Evolutionary conservation across 108 stramenopile species (phyloP), one percentile per base, ranked within the genome.

Genomic region (Nitzschia sp.): DNA sequence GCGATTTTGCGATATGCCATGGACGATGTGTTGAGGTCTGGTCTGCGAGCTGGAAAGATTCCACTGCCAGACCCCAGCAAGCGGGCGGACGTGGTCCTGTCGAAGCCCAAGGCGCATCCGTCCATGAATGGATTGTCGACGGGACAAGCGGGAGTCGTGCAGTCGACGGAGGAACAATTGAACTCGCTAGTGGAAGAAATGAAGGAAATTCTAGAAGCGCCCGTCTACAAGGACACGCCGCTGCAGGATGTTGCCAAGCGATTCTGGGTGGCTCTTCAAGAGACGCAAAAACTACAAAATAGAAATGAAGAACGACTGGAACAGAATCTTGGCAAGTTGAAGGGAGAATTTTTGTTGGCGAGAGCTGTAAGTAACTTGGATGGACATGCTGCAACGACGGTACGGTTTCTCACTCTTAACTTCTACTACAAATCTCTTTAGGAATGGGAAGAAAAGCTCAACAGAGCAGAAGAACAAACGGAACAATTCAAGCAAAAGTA

Each of bases 1-100:
- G 93, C 90, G 59, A 94, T 94, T 66, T 59, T 94, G 25, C 45
- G 84, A 27, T 94, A 94, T 74, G 90, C 89, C 64, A 94, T 94
- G 93, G 93, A 94, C 59, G 90, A 94, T 74, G 93, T 94, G 0
- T 47, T 94, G 53, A 69, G 93, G 66, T 79, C 78, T 17, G 89
- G 92, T 42, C 46, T 88, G 28, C 64, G 79, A 23, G 77, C 86
- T 28, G 69, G 78, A 23, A 70, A 78, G 34, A 63, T 68, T 3
- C 72, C 76, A 24, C 66, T 66, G 15, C 72, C 78, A 25, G 86
- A 89, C 64, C 70, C 72, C 11, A 65, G 63, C 48, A 82, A 89
- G 53, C 75, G 89, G 18, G 85, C 89, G 46, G 92, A 94, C 72
- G 86, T 88, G 46, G 92, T 94, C 18, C 53, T 94, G 46, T 62